A percentile compares a stretch with the other conserved stretches of the same genome.
Evolutionary conservation across 2,329 filamentous ascomycete genomes (phyloP).

Genomic region (Colletotrichum destructivum): DNA sequence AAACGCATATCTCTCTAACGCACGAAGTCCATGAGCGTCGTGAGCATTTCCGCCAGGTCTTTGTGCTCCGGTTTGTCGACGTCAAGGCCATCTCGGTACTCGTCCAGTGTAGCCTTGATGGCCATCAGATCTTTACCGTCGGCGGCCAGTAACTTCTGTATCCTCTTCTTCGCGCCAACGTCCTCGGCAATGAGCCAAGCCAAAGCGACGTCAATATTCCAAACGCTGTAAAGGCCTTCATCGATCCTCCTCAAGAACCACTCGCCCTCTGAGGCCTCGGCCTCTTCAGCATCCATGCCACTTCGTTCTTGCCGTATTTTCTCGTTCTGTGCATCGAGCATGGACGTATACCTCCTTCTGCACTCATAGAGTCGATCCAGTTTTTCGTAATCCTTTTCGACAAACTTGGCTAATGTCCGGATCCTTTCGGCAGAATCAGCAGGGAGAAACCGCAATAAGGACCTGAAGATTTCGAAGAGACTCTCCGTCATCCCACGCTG

Average conservation of each 20-base stretch:
- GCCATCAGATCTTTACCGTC: constrained; percentile 75
- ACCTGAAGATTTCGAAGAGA: constrained; percentile 86
- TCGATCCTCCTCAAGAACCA: constrained; percentile 84
- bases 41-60: constrained; percentile 70
- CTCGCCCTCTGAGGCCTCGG: constrained; percentile 76
- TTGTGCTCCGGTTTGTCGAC: constrained; percentile 72
- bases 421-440: constrained; percentile 85
- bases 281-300: constrained; percentile 62
- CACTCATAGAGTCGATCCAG: constrained; percentile 79
- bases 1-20: constrained; percentile 42
- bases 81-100: constrained; percentile 67
- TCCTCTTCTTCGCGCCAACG: constrained; percentile 76
- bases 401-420: constrained; percentile 90
- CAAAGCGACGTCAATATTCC: constrained; percentile 86
- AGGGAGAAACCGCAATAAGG: constrained; percentile 84
- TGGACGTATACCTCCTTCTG: constrained; percentile 77
- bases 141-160: constrained; percentile 76
- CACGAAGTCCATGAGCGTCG: constrained; percentile 67
- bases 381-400: constrained; percentile 95
- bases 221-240: constrained; percentile 86
- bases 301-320: constrained; percentile 64
- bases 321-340: constrained; percentile 74
- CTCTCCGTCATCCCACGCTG: constrained; percentile 65
- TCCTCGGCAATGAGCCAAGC: constrained; percentile 96
- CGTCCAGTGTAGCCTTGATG: constrained; percentile 78